Base-by-base conservation (phyloP, 2,329 filamentous ascomycete genomes). In the Colletotrichum sansevieriae region DNA sequence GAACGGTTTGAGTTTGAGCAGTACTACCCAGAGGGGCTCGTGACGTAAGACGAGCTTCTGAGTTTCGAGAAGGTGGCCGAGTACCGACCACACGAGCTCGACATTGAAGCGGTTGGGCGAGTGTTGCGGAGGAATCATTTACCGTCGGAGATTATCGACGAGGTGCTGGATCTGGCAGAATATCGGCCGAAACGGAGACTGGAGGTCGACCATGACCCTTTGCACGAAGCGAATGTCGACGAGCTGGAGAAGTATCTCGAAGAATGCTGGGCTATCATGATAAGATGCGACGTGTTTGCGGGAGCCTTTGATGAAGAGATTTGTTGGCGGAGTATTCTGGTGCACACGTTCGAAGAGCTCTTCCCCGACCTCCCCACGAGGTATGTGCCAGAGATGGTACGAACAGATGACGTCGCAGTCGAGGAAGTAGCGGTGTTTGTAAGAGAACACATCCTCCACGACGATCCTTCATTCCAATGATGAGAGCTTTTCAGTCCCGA, bases 251-350 rank as follows among this genome's bases (percentile, higher is more conserved):
- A 68, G 29, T 77, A 77, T 57, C 54, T 78, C 7, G 73, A 57
- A 49, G 74, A 74, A 44, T 76, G 75, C 51, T 77, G 76, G 75
- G 52, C 70, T 22, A 6, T 76, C 2, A 46, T 78, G 6, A 62
- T 77, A 29, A 65, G 72, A 9, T 74, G 71, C 63, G 68, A 76
- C 39, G 70, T 76, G 11, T 51, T 60, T 18, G 13, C 43, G 1
- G 22, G 20, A n/a, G 33, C 29, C 4, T 22, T 60, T 4, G 57
- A 3, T 35, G 9, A n/a, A 10, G 35, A 55, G 11, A 55, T 41
- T 18, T 0, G 35, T 33, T 46, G 43, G 56, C 2, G 2, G 12
- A 9, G 1, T 20, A 11, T n/a, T 13, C 44, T 35, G 11, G 33
- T 15, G 52, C 20, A 1, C 3, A 18, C 33, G 8, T 41, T 55